Conservation (phyloP, 768 basidiomycete species). For the Calocybe cyanea region DNA sequence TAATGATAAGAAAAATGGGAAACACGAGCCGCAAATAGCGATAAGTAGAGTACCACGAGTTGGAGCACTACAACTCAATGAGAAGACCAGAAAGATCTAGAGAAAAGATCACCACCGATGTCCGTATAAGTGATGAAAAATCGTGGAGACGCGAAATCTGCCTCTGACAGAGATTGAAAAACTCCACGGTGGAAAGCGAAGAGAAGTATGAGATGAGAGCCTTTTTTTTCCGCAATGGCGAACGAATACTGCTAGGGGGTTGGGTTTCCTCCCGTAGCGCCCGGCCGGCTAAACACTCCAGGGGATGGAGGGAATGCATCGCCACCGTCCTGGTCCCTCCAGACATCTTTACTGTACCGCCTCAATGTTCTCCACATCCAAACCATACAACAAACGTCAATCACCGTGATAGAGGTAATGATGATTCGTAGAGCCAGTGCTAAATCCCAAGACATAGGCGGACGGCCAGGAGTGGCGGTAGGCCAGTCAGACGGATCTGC, state of each 20-base stretch:
- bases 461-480: not conserved
- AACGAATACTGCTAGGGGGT: not conserved
- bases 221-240: no score
- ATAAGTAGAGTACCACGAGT: no score
- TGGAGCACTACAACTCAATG: no score
- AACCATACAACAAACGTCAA: constrained; percentile 11
- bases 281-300: not conserved
- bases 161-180: no score
- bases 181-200: no score
- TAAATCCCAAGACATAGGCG: constrained; percentile 10
- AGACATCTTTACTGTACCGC: constrained; percentile 8
- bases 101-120: no score
- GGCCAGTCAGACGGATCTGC: constrained; percentile 11
- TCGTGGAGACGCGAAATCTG: not conserved
- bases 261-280: not conserved
- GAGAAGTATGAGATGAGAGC: no score
- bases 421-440: constrained; percentile 7
- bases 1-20: no score
- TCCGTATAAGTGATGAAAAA: not conserved
- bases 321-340: constrained; percentile 10
- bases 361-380: constrained; percentile 11
- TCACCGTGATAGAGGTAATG: constrained; percentile 10
- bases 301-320: constrained; percentile 6
- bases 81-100: no score
- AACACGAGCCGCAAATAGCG: no score